Percentiles rank a stretch among this genome's conserved stretches.
Conservation (phyloP, 306 rosid species). For the Vicia villosa region DNA sequence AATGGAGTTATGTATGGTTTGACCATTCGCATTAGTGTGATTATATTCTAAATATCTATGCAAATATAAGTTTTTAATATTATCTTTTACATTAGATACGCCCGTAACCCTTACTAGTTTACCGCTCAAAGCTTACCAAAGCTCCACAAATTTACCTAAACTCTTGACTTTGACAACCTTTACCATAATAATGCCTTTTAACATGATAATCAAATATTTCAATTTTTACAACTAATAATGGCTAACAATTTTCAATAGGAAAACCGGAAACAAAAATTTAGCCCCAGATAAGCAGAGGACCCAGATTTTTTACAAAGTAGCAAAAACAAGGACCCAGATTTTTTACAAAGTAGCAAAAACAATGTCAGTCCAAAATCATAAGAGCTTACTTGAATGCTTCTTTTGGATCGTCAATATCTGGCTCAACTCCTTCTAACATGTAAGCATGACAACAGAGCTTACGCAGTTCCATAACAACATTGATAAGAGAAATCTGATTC, state of each 20-base stretch:
- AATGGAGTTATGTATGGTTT: not conserved
- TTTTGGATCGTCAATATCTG: constrained; percentile 77
- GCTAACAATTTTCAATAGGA: constrained; percentile 1
- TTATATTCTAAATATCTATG: not conserved
- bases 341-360: constrained; percentile 19
- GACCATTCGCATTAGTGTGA: not conserved
- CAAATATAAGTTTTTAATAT: not conserved
- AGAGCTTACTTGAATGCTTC: constrained; percentile 71
- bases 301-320: constrained; percentile 7
- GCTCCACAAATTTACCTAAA: not conserved
- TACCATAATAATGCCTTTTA: constrained; percentile 23
- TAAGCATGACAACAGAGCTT: constrained; percentile 98
- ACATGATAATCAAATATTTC: constrained; percentile 19
- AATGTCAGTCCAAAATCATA: constrained; percentile 13
- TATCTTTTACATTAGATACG: no score
- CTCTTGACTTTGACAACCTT: constrained; percentile 1
- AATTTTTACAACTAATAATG: constrained; percentile 11
- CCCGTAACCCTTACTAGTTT: not conserved
- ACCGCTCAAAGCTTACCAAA: not conserved
- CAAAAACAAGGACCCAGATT: constrained; percentile 11
- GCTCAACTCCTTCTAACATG: constrained; percentile 99
- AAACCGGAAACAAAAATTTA: constrained; percentile 31
- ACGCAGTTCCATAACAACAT: constrained; percentile 98
- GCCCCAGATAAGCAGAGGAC: constrained; percentile 28
- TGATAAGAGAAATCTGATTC: constrained; percentile 92